A percentile compares a stretch with the other conserved stretches of the same genome.
These are phyloP conservation scores for Cercospora beticola DNA, from an alignment of 2,329 filamentous ascomycete species.

Conservation along the genomic window DNA sequence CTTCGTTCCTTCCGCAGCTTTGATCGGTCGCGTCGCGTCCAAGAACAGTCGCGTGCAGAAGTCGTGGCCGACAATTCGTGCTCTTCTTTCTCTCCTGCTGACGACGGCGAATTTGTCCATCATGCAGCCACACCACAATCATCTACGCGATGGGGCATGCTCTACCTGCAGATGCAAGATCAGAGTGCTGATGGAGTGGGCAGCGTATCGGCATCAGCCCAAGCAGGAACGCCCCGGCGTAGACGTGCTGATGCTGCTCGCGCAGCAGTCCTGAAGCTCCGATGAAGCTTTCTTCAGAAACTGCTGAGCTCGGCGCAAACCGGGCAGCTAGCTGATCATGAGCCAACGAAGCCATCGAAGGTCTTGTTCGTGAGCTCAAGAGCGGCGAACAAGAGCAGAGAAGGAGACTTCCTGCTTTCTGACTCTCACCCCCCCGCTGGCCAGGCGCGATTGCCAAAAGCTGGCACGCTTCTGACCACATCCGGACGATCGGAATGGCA, in stretches of 20 bases:
- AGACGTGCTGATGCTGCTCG: neutral
- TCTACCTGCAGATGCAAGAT: neutral
- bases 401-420: neutral
- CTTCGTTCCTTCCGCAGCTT: neutral
- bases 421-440: neutral
- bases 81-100: neutral
- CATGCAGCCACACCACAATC: neutral
- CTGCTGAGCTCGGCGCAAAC: neutral
- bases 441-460: neutral
- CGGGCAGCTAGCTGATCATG: neutral
- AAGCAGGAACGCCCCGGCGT: neutral
- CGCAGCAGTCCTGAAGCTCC: neutral
- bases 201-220: neutral
- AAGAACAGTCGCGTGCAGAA: neutral
- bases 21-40: neutral
- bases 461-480: neutral
- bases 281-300: neutral
- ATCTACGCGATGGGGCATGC: neutral
- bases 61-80: neutral
- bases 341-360: neutral
- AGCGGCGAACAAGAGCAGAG: neutral
- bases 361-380: neutral
- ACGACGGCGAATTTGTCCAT: neutral
- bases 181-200: neutral
- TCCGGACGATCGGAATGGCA: constrained; percentile 11